Base-by-base conservation (phyloP, 1,139 yeast genomes). In the Saccharomyces hybrid region DNA sequence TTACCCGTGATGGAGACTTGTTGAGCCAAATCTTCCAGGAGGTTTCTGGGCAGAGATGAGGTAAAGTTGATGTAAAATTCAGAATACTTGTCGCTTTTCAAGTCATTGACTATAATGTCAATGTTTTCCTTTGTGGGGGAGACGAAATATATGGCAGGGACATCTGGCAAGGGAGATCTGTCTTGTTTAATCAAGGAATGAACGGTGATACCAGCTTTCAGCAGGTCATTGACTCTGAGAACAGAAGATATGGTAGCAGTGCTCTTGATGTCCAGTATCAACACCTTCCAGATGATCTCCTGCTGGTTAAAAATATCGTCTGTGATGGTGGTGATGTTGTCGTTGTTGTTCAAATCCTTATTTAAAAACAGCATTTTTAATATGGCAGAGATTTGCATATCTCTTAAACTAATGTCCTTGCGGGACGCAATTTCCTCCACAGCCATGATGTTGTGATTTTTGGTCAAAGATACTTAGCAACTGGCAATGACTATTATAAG, bases 101-200 rank as follows among this genome's bases (percentile, higher is more conserved):
- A 73, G 67, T 95, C 99, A 51, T 81, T 79, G 20, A 89, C 79
- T 41, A 93, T 86, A 27, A 73, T 67, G 49, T 80, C 73, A 50
- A 93, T 76, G 67, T 93, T 95, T 52, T 82, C 91, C 41, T 78
- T 74, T 0, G 95, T 87, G 4, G 99, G 99, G 57, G 88, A 87
- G 49, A 93, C 84, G 64, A 95, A 91, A 72, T 95, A 93, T 50
- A 95, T 82, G 3, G 84, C 99, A 0, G 98, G 97, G 7, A 91
- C 98, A 64, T 93, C 99, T 1, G 96, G 89, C 54, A 93, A 77
- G 1, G 93, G 80, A 26, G 91, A 81, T 59, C 99, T 76, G 55
- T 80, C 81, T 51, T 88, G 76, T n/a, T 78, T 77, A 54, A 91
- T 81, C 56, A 86, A 73, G 58, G 93, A 78, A 69, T 93, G 98